Base-by-base conservation (phyloP, 140 eudicot genomes). In the Stevia rebaudiana region DNA sequence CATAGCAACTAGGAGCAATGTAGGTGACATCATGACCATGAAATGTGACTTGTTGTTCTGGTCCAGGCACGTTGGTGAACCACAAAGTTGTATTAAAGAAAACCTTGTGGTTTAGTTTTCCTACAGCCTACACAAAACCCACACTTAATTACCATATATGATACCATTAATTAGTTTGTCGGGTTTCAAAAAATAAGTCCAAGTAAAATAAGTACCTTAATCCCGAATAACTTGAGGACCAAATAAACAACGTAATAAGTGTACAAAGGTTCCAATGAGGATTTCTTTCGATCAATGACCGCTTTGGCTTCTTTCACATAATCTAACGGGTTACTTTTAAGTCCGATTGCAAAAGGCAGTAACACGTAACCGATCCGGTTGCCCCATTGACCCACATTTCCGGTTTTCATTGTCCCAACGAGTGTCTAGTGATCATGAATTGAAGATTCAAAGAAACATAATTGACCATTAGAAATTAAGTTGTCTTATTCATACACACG, bases 251-350 rank as follows among this genome's bases (percentile, higher is more conserved):
- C 19, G 10, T 28, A 24, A 50, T 53, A 80, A 11, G 86, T 49
- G 68, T 47, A 75, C 17, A 74, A 39, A 63, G 87, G 75, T 68
- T 81, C 96, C 24, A 85, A 68, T 2, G 94, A 88, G 35, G 59
- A 75, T 60, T 85, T 88, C 72, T 85, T 88, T 55, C 69, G 62
- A 60, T 88, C 87, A 52, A 85, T 81, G 15, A 74, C 65, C 5
- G 82, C 80, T 68, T 88, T 83, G 15, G 96, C 96, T 62, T 79
- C 74, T 33, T 73, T 72, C 1, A 85, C 74, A 7, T 88, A 78
- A 65, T 79, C 78, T 54, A 88, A 82, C 12, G 94, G 90, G 72
- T 85, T 82, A 18, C 70, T 75, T 64, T 36, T 61, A 7, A 82
- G 30, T 31, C 74, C 75, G n/a, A 88, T 85, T 18, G 70, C 33